Evolutionary conservation across 208 protist species (phyloP), one percentile per base, ranked within the genome.

Genomic region (Crithidia mellificae): DNA sequence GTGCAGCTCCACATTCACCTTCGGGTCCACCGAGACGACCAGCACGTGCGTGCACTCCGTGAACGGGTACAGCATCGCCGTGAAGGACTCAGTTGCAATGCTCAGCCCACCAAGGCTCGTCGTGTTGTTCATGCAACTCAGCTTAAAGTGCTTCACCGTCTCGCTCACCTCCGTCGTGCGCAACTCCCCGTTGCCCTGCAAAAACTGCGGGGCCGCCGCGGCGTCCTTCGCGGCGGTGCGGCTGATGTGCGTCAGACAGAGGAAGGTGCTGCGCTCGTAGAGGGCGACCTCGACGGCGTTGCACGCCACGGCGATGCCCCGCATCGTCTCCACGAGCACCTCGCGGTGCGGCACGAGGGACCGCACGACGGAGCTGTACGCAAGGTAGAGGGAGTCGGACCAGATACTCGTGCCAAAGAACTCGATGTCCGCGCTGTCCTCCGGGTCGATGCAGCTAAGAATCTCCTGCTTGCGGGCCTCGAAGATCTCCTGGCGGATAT

Each of bases 361-460:
- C 51, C 98, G 97, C 47, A 99, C 97, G 46, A 99, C 98, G 11
- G 86, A 87, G 61, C 92, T 92, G 81, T 96, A 96, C 29, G 94
- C 95, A 15, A 96, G 86, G 83, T 99, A 99, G 2, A 99, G 85
- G 0, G 98, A 99, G 77, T 99, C 97, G 55, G 98, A 98, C 98
- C 98, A 99, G 59, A 99, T 99, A 41, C 94, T 99, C 4, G 98
- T 99, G 51, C 74, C 80, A 74, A 99, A 99, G 74, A 98, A 99
- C 46, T 88, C 81, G 22, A 99, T 94, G 24, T 97, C 79, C 7
- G 25, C 76, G 78, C 78, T 46, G 58, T 90, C 70, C 25, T 62
- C 73, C 2, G 70, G 27, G 65, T 81, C 71, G 24, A 94, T 77
- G 39, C 72, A 68, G 54, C 44, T 66, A 5, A 94, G 51, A 38